A percentile compares a stretch with the other conserved stretches of the same genome.
phyloP scores from a whole-genome alignment of 2,329 filamentous ascomycete species.

The Hysterium pulicare region DNA sequence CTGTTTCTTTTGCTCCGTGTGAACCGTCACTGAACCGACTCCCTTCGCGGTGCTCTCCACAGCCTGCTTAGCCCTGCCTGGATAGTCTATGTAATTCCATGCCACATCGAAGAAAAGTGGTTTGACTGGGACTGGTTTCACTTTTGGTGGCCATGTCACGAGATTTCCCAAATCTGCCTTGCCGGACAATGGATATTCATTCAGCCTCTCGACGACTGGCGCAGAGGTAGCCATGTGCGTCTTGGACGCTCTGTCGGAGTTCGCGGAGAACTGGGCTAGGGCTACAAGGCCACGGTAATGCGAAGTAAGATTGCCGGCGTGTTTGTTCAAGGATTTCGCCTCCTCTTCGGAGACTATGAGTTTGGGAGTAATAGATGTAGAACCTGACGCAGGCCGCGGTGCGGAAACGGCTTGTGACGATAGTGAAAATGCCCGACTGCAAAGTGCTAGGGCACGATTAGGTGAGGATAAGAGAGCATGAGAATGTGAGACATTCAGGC shows the following conservation, averaged over 20 bases:
- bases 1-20: constrained; percentile 12
- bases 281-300: constrained; percentile 84
- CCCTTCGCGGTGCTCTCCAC: constrained; percentile 16
- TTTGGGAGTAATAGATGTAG: constrained; percentile 53
- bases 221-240: constrained; percentile 42
- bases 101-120: constrained; percentile 94
- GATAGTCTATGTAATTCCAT: constrained; percentile 97
- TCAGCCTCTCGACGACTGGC: constrained; percentile 71
- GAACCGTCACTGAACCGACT: constrained; percentile 10
- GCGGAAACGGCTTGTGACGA: constrained; percentile 50
- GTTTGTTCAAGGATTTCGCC: constrained; percentile 55
- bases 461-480: constrained; percentile 70
- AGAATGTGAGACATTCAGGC: constrained; percentile 79
- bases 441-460: constrained; percentile 80
- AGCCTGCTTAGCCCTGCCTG: constrained; percentile 51
- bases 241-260: constrained; percentile 48
- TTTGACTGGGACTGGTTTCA: constrained; percentile 84
- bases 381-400: constrained; percentile 31
- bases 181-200: constrained; percentile 68
- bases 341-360: constrained; percentile 64
- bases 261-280: constrained; percentile 62
- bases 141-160: constrained; percentile 80
- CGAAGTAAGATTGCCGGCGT: constrained; percentile 69
- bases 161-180: constrained; percentile 71
- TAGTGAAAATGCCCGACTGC: constrained; percentile 67